Conservation (phyloP, 2,329 filamentous ascomycete species). For the Epichloe sp. region DNA sequence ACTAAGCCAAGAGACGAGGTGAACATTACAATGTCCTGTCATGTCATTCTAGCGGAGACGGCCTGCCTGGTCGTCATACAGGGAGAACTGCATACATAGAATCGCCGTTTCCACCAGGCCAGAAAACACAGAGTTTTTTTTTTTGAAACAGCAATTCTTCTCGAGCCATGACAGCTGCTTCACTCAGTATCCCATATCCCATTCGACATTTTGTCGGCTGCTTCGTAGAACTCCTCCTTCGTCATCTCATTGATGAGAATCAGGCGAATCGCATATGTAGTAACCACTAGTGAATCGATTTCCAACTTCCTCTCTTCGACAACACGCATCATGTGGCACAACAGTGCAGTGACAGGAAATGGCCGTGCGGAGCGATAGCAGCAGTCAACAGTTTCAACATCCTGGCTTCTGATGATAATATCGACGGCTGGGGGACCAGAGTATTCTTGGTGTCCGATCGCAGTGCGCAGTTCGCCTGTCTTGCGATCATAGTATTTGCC, state of each 20-base stretch:
- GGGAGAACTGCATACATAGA: too few species aligned
- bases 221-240: background rate
- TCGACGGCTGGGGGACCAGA: conserved; percentile 8
- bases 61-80: too few species aligned
- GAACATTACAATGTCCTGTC: too few species aligned
- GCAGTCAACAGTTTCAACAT: background rate
- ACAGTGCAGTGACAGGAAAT: conserved; percentile 5
- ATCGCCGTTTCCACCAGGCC: too few species aligned
- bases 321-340: conserved; percentile 8
- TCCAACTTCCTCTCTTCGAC: conserved; percentile 4
- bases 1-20: too few species aligned
- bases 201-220: background rate
- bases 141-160: too few species aligned
- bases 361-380: conserved; percentile 3
- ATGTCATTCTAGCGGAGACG: too few species aligned
- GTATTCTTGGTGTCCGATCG: background rate
- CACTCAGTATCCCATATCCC: background rate
- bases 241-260: conserved; percentile 3
- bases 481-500: conserved; percentile 7
- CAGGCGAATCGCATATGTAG: conserved; percentile 7
- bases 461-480: conserved; percentile 7
- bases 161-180: too few species aligned
- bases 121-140: too few species aligned
- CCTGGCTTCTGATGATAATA: conserved; percentile 4
- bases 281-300: conserved; percentile 8